phyloP scores from a whole-genome alignment of 2,329 filamentous ascomycete species.

The Alternaria sp. region DNA sequence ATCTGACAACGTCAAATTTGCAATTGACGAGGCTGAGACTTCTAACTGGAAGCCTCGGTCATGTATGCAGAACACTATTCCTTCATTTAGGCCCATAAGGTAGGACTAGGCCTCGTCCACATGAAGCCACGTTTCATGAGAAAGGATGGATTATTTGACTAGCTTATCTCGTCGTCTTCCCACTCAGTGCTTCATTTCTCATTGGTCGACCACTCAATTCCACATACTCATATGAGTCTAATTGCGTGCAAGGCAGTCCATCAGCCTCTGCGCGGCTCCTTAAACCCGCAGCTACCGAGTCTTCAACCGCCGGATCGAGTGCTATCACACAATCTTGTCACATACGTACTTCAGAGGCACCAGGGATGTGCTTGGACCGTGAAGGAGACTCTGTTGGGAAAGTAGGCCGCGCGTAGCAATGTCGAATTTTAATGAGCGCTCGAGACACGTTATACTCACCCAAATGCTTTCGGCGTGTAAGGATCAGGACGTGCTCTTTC shows the following conservation, averaged over 20 bases:
- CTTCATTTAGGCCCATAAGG: not conserved
- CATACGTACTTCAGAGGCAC: not conserved
- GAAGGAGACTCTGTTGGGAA: not conserved
- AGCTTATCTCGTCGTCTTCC: not conserved
- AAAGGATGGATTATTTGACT: not conserved
- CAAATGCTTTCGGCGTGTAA: not conserved
- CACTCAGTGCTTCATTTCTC: not conserved
- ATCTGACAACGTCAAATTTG: not conserved
- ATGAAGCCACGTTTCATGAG: not conserved
- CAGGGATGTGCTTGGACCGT: not conserved
- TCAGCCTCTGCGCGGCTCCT: fast-evolving
- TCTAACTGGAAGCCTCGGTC: not conserved
- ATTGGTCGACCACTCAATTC: not conserved
- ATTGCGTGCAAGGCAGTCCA: not conserved
- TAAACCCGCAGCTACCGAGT: not conserved
- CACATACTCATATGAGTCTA: not conserved
- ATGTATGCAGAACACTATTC: not conserved
- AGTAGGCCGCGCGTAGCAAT: not conserved
- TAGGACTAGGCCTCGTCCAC: not conserved
- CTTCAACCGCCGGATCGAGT: too few species aligned
- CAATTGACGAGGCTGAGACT: not conserved
- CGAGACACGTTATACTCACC: not conserved
- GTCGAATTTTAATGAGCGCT: not conserved
- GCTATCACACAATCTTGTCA: not conserved
- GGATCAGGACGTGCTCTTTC: not conserved